Percentiles rank a stretch among this genome's conserved stretches.
phyloP scores from a whole-genome alignment of 2,329 filamentous ascomycete genomes.

The Talaromyces atroroseus region DNA sequence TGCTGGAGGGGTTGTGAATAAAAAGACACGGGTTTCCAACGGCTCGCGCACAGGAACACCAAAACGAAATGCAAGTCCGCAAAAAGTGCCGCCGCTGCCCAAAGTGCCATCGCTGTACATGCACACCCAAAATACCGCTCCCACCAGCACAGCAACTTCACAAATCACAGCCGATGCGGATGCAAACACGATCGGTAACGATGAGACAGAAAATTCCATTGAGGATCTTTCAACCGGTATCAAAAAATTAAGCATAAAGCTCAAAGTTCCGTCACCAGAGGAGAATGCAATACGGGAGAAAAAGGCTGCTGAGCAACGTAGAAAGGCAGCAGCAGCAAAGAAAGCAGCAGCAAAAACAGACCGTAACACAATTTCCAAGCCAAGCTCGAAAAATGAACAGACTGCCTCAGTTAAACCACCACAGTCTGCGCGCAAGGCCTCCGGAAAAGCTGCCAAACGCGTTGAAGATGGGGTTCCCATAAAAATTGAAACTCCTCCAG shows the following conservation, averaged over 20 bases:
- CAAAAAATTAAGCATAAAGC: conserved; percentile 50
- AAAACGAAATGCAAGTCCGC: conserved; percentile 31
- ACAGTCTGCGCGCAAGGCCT: neutral
- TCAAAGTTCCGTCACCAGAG: conserved; percentile 54
- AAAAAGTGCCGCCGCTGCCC: conserved; percentile 38
- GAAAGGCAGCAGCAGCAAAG: conserved; percentile 28
- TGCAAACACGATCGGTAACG: conserved; percentile 20
- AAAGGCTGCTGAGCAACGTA: conserved; percentile 37
- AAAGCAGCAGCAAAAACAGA: conserved; percentile 21
- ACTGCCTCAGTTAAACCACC: neutral
- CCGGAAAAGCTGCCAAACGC: neutral
- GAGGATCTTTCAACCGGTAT: conserved; percentile 44
- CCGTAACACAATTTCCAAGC: neutral
- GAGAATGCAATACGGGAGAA: conserved; percentile 52
- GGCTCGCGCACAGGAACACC: conserved; percentile 39
- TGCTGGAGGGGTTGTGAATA: conserved; percentile 46
- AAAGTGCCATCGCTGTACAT: conserved; percentile 35
- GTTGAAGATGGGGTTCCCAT: conserved; percentile 3
- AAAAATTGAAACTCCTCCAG: conserved; percentile 1
- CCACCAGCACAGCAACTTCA: conserved; percentile 13
- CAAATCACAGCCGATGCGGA: conserved; percentile 1
- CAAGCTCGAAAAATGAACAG: neutral
- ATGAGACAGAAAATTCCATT: conserved; percentile 41
- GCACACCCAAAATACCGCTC: conserved; percentile 19
- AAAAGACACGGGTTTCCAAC: conserved; percentile 54